Evolutionary conservation across 2,329 filamentous ascomycete species (phyloP), one percentile per base, ranked within the genome.

Genomic region (Talaromyces sp.): DNA sequence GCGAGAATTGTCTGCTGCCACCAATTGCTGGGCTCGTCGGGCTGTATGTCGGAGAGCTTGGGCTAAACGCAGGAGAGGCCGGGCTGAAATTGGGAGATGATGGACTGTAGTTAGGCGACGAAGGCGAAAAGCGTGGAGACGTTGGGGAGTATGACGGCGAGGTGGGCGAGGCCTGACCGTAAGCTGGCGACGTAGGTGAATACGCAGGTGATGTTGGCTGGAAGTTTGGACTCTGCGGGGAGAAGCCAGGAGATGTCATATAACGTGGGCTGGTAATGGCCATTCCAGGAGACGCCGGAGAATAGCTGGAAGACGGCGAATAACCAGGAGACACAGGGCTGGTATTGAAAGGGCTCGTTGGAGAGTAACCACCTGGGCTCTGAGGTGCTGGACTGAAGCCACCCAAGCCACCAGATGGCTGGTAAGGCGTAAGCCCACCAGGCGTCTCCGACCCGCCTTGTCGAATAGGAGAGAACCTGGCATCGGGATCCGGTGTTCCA

Each of bases 321-420:
- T 72, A 90, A 82, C 61, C 87, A 81, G 67, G 89, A 78, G 89
- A 91, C 4, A 87, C 85, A 65, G 89, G 89, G 58, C 83, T 89
- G 63, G 83, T 84, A 72, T 87, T 88, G 82, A 92, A 93, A 2
- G 91, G 91, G 72, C 89, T 93, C 59, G 87, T 90, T 54, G 87
- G 86, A 36, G 87, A 83, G 67, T 84, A 85, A 75, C 79, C 76
- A 53, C 72, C 82, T 44, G 90, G 90, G 73, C 89, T 92, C 67
- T 86, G 82, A 64, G 84, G 83, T 40, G 82, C 82, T 71, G 91
- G 89, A 72, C 89, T 92, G 77, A 87, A 82, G 10, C 82, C 82
- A 67, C 84, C 82, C 60, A 80, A 76, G 83, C 90, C 91, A 54
- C 87, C 87, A 53, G 82, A 79, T 34, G 88, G 85, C 61, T 92